Base-by-base conservation (phyloP, 2,329 filamentous ascomycete genomes). In the Tolypocladium tropicale region DNA sequence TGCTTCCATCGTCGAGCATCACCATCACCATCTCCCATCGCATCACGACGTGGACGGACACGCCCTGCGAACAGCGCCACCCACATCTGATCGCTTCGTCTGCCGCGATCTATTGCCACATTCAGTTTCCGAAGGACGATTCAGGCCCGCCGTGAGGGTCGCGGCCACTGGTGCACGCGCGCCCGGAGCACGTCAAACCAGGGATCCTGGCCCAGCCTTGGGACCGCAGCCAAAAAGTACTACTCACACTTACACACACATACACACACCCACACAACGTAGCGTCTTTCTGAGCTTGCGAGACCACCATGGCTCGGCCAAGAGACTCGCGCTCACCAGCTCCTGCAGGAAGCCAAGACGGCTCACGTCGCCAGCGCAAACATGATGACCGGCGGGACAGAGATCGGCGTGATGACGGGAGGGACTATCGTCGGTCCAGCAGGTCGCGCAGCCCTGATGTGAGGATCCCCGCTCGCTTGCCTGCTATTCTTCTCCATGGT, bases 251-350 rank as follows among this genome's bases (percentile, higher is more conserved):
- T n/a, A n/a, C n/a, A n/a, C n/a, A n/a, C 67, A 72, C 66, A 33
- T 69, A 62, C 68, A 71, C 67, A 72, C 66, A 33, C 46, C 32
- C 28, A 33, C 46, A 50, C 68, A 69, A 63, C 64, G 61, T 65
- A 69, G 68, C 68, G 65, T 70, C 68, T 69, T 72, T 67, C 70
- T 69, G 70, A 73, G 71, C 70, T 67, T 67, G 65, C 69, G 69
- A 72, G 68, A 70, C 67, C 68, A 65, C 66, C 68, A 84, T 84
- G 81, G 80, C 79, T 82, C 81, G 80, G 74, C 80, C 76, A 75
- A 82, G 78, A 80, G 80, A 82, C 78, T 82, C 81, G 76, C 81
- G 89, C 88, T 93, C 89, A 92, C 89, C 89, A 89, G 90, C 87
- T 85, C 88, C 88, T 86, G 85, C 86, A 91, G 88, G 88, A 84